These are phyloP conservation scores for Pleurotus pulmonarius DNA, from an alignment of 768 basidiomycete genomes.

Conservation along the genomic window DNA sequence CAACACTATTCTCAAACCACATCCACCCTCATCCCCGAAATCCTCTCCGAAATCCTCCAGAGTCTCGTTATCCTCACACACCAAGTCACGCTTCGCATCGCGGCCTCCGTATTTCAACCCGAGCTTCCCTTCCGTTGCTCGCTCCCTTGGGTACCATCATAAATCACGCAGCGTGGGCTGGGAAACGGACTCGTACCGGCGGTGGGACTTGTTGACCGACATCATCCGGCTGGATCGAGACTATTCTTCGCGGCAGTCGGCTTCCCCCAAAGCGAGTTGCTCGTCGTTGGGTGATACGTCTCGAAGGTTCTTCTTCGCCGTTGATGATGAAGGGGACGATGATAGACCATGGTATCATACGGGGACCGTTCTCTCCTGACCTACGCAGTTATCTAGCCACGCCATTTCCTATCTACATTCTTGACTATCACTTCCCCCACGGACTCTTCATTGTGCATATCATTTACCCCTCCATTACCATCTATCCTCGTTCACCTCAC, in stretches of 20 bases:
- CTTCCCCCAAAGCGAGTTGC: background rate
- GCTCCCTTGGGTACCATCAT: background rate
- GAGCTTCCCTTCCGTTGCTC: conserved; percentile 7
- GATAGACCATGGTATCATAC: conserved; percentile 9
- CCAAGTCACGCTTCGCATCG: background rate
- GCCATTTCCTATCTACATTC: background rate
- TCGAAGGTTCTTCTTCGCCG: conserved; percentile 17
- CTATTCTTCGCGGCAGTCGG: conserved; percentile 8
- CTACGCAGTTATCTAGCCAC: background rate
- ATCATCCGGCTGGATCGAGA: conserved; percentile 30
- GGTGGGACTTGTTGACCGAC: conserved; percentile 49
- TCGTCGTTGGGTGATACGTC: background rate
- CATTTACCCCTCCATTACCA: background rate
- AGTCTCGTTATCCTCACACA: background rate
- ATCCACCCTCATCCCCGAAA: background rate
- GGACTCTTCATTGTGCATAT: background rate
- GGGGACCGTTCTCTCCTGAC: background rate
- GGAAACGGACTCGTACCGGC: conserved; percentile 48
- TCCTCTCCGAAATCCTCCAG: conserved; percentile 1
- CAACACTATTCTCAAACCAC: background rate
- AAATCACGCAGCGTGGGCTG: conserved; percentile 22
- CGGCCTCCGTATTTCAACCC: conserved; percentile 5
- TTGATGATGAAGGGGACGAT: conserved; percentile 15
- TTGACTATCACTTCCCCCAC: background rate
- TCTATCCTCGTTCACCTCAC: conserved; percentile 1